A percentile compares a stretch with the other conserved stretches of the same genome.
Conservation (phyloP, 2,329 filamentous ascomycete genomes). For the Beauveria asiatica region DNA sequence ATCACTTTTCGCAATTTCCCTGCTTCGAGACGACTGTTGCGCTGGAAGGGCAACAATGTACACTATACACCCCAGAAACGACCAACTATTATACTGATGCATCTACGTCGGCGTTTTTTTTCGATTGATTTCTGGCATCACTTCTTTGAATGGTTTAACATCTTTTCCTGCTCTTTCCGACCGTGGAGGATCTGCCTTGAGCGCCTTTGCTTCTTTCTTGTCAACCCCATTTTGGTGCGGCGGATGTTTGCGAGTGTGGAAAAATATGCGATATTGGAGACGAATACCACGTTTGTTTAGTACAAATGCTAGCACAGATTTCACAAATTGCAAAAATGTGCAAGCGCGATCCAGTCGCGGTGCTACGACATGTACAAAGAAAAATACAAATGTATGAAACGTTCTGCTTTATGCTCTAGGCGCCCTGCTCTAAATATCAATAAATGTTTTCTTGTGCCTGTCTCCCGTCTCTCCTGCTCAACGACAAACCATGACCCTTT, state of each 20-base stretch:
- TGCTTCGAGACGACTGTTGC: not conserved
- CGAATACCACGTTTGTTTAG: not conserved
- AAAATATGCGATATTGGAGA: not conserved
- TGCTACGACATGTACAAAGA: not conserved
- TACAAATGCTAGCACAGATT: not conserved
- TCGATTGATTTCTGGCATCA: not conserved
- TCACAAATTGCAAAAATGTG: not conserved
- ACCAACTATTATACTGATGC: not conserved
- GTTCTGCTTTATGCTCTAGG: not conserved
- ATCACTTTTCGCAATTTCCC: not conserved
- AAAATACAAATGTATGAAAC: constrained; percentile 7
- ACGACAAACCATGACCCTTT: not conserved
- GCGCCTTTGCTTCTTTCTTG: not conserved
- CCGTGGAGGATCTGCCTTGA: not conserved
- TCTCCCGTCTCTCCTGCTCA: not conserved
- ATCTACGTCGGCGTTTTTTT: constrained; percentile 9
- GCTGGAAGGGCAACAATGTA: not conserved
- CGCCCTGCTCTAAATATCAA: not conserved
- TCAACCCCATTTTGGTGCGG: not conserved
- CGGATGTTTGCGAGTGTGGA: not conserved
- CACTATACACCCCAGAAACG: not conserved
- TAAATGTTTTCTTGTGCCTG: not conserved
- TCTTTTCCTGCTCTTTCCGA: not conserved
- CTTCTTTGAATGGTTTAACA: not conserved
- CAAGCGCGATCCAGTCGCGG: not conserved